Conservation (phyloP, 2,329 filamentous ascomycete species). For the Botrytis pseudocinerea region DNA sequence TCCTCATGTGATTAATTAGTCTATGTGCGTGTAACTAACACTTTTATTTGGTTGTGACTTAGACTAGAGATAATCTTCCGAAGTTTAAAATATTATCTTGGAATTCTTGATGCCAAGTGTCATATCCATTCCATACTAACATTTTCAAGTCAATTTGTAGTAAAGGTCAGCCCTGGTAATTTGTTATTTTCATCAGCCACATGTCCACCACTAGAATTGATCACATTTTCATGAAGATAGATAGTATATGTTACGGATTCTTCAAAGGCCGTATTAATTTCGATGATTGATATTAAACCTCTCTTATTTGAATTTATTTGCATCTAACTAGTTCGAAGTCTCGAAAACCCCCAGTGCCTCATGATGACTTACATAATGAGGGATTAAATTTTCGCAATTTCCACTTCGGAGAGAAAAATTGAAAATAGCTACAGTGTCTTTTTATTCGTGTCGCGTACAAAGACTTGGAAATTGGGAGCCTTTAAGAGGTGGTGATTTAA, state of each 20-base stretch:
- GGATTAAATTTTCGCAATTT: not conserved
- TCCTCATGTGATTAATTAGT: not conserved
- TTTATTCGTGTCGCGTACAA: not conserved
- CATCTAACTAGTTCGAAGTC: not conserved
- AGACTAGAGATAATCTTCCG: not conserved
- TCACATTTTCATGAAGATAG: not conserved
- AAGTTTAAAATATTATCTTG: not conserved
- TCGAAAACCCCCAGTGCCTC: not conserved
- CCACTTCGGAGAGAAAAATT: not conserved
- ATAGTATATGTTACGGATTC: not conserved
- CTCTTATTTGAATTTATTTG: no score
- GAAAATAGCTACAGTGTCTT: rapidly evolving
- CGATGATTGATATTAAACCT: not conserved
- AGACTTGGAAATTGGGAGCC: not conserved
- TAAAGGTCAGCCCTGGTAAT: not conserved
- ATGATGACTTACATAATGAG: not conserved
- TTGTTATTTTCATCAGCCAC: not conserved
- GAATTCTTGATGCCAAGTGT: not conserved
- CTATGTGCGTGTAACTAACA: not conserved
- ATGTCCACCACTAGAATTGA: not conserved
- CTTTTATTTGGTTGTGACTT: not conserved
- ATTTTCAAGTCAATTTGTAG: not conserved
- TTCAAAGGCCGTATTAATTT: not conserved
- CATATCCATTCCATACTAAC: not conserved
- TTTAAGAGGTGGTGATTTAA: not conserved